phyloP scores from a whole-genome alignment of 257 asterid species.

The Fraxinus quadrangulata region DNA sequence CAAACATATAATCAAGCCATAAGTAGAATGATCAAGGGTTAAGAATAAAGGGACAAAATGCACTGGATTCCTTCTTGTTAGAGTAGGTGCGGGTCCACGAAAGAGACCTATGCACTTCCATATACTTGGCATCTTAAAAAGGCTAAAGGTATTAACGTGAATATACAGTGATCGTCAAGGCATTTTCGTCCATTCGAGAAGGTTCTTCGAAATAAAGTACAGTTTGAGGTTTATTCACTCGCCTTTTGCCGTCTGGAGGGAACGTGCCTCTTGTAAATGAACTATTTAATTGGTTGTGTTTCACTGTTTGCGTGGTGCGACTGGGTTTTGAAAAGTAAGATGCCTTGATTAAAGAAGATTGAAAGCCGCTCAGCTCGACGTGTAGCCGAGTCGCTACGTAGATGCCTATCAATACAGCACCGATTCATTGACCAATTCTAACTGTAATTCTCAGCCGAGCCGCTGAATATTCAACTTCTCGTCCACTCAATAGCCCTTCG shows the following conservation, averaged over 20 bases:
- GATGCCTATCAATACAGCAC: neutral
- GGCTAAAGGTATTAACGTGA: slow-evolving; percentile 22
- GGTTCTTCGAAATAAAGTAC: slow-evolving; percentile 9
- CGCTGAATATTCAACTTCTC: slow-evolving; percentile 25
- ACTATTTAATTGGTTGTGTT: neutral
- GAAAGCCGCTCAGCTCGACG: no score
- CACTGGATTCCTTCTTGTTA: slow-evolving; percentile 4
- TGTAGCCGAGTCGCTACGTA: slow-evolving; percentile 21
- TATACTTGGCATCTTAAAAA: neutral
- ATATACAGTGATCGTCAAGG: slow-evolving; percentile 5
- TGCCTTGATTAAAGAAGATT: no score
- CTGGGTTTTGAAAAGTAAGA: neutral
- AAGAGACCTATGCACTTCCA: neutral
- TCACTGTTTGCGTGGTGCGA: neutral
- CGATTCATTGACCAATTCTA: neutral
- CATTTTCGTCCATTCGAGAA: slow-evolving; percentile 30
- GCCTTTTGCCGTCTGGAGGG: neutral
- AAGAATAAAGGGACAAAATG: slow-evolving; percentile 12
- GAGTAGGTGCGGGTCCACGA: slow-evolving; percentile 13
- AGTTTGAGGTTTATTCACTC: neutral
- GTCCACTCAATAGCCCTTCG: slow-evolving; percentile 6
- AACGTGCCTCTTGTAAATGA: neutral
- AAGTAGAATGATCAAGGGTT: slow-evolving; percentile 6
- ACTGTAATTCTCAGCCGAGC: slow-evolving; percentile 30
- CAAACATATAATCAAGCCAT: neutral